These are phyloP conservation scores for Thalassia testudinum DNA, from an alignment of 116 monocot genomes.

Conservation along the genomic window DNA sequence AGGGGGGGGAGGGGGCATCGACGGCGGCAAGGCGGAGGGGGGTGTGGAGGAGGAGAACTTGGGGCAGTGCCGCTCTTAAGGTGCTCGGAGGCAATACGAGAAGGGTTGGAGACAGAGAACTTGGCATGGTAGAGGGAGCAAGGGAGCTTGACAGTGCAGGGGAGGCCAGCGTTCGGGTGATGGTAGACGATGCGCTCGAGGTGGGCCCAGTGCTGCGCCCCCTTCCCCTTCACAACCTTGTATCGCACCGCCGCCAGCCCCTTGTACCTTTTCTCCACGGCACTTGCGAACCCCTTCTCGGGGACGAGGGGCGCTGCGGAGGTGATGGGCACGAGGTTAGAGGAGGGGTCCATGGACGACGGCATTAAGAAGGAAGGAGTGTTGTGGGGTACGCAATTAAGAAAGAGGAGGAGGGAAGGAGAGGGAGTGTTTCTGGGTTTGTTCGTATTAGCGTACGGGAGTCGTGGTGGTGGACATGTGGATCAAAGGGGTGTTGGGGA, in stretches of 20 bases:
- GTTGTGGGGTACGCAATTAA: no score
- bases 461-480: no score
- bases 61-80: slow-evolving; percentile 94
- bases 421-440: no score
- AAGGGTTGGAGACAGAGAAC: slow-evolving; percentile 97
- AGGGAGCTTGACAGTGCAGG: slow-evolving; percentile 81
- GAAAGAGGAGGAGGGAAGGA: no score
- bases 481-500: no score
- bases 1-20: slow-evolving; percentile 1
- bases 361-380: no score
- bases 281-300: slow-evolving; percentile 47
- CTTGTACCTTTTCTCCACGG: slow-evolving; percentile 68
- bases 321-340: slow-evolving; percentile 2
- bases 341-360: no score
- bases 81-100: slow-evolving; percentile 88
- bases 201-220: slow-evolving; percentile 96
- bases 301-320: slow-evolving; percentile 9
- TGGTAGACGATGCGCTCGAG: slow-evolving; percentile 62
- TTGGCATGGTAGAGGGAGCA: slow-evolving; percentile 80
- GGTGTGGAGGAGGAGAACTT: slow-evolving; percentile 49
- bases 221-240: slow-evolving; percentile 90
- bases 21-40: slow-evolving; percentile 8
- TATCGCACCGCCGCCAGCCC: slow-evolving; percentile 47
- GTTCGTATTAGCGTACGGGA: no score
- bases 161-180: slow-evolving; percentile 47